Conservation (phyloP, 176 grass and related monocot genomes). For the Aegilops bicornis region DNA sequence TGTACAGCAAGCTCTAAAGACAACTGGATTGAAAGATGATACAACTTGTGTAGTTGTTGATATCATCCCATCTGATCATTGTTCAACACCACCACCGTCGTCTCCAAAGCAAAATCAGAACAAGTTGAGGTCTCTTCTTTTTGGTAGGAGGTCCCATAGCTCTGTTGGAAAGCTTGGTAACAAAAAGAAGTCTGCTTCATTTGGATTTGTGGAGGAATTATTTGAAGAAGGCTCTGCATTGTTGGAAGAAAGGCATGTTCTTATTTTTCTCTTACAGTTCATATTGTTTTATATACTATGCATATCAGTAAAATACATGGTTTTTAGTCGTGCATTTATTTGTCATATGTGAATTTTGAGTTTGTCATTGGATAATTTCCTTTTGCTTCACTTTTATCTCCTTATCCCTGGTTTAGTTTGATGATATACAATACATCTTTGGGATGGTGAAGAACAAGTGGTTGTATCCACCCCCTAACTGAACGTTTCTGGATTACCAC, state of each 20-base stretch:
- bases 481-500: neutral
- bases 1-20: slow-evolving; percentile 86
- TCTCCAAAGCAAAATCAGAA: slow-evolving; percentile 79
- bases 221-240: slow-evolving; percentile 96
- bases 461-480: neutral
- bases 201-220: slow-evolving; percentile 80
- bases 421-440: neutral
- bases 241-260: slow-evolving; percentile 85
- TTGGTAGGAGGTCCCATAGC: slow-evolving; percentile 62
- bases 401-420: neutral
- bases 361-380: neutral
- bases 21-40: slow-evolving; percentile 94
- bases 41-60: slow-evolving; percentile 97
- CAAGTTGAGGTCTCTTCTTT: slow-evolving; percentile 75
- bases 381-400: neutral
- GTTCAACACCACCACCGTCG: slow-evolving; percentile 48
- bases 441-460: neutral
- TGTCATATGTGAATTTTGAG: slow-evolving; percentile 10
- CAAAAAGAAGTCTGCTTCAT: slow-evolving; percentile 43
- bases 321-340: slow-evolving; percentile 2
- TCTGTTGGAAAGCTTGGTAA: slow-evolving; percentile 53
- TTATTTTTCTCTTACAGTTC: slow-evolving; percentile 9
- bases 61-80: slow-evolving; percentile 71
- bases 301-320: neutral
- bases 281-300: neutral